These are phyloP conservation scores for Chalciporus sphaerocephalus DNA, from an alignment of 768 basidiomycete genomes.

Conservation along the genomic window DNA sequence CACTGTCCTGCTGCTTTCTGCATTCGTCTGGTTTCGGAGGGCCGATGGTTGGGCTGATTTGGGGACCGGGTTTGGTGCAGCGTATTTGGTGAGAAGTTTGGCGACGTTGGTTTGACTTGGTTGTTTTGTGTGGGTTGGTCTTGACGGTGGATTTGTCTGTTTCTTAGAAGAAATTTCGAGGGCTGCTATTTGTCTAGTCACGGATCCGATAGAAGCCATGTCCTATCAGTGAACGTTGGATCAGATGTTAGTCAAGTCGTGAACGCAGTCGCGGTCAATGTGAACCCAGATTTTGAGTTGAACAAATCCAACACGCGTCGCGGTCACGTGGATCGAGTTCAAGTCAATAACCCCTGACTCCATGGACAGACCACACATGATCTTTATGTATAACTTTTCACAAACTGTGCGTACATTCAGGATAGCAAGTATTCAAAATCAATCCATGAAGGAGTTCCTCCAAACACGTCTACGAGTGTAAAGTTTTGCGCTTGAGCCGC, in stretches of 20 bases:
- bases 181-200: conserved; percentile 66
- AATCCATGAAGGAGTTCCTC: conserved; percentile 50
- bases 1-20: conserved; percentile 23
- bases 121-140: conserved; percentile 45
- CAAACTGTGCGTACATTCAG: too few relatives aligned
- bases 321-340: conserved; percentile 24
- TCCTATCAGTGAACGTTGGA: not conserved
- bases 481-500: conserved; percentile 23
- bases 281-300: not conserved
- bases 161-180: conserved; percentile 60
- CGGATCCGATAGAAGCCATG: conserved; percentile 47
- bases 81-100: conserved; percentile 72
- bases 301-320: conserved; percentile 20
- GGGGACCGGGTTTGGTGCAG: conserved; percentile 50
- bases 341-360: not conserved
- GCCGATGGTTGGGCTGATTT: conserved; percentile 37
- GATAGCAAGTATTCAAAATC: conserved; percentile 42
- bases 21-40: conserved; percentile 37
- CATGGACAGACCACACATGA: too few relatives aligned
- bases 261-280: not conserved
- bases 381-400: too few relatives aligned
- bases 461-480: conserved; percentile 49
- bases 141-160: conserved; percentile 31
- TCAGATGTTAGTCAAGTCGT: not conserved
- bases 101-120: conserved; percentile 57